Evolutionary conservation across 768 basidiomycete species (phyloP), one percentile per base, ranked within the genome.

Genomic region (Mycena rosella): DNA sequence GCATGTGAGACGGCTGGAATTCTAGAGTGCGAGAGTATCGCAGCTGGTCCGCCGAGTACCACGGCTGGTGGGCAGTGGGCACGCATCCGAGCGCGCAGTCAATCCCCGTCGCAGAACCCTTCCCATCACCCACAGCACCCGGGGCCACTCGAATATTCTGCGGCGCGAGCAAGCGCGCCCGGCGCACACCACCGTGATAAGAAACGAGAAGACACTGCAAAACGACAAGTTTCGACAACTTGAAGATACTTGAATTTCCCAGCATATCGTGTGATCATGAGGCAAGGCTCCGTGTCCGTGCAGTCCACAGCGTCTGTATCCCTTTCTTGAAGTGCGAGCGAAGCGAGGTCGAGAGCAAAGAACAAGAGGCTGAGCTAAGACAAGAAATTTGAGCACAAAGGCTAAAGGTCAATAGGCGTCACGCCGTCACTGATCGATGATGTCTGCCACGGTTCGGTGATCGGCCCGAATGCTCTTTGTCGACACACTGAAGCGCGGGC

Each of bases 251-350:
- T 68, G 67, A 60, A 56, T 59, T 68, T 62, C 60, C 62, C 56
- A 47, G 27, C 67, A 64, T 64, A 38, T 68, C 67, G 67, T 64
- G 52, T 63, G 56, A 68, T 68, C 67, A 68, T 68, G 52, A 56
- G 67, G 59, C 40, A n/a, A n/a, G 9, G 9, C 38, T 40, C n/a
- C n/a, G n/a, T n/a, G n/a, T n/a, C n/a, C 10, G 14, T 3, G 38
- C 38, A 34, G 32, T 34, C 32, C 32, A 34, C n/a, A n/a, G n/a
- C n/a, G n/a, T n/a, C n/a, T n/a, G n/a, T n/a, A n/a, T n/a, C n/a
- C 32, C 57, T 44, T 59, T 54, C 2, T 27, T 30, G 27, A 13
- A 13, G n/a, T n/a, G n/a, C n/a, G n/a, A n/a, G n/a, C 4, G 42
- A 6, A 18, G 2, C 18, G 49, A 15, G 20, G 11, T 27, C 44